Percentiles rank a stretch among this genome's conserved stretches.
phyloP scores from a whole-genome alignment of 345 rosid species.

The Cardamine occulta region DNA sequence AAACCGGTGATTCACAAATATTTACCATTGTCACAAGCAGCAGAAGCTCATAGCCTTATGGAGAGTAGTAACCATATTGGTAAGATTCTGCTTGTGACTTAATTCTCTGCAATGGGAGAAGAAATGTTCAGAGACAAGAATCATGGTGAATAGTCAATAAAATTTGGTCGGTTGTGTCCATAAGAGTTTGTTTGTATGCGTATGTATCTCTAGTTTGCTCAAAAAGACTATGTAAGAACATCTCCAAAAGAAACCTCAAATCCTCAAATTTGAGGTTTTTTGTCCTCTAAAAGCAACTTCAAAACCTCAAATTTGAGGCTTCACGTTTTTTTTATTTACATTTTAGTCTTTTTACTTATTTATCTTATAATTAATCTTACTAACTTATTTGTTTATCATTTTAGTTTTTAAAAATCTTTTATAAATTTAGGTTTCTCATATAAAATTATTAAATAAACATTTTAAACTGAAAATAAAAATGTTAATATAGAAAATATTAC shows the following conservation, averaged over 20 bases:
- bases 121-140: constrained; percentile 1
- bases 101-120: constrained; percentile 24
- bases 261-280: too few relatives aligned
- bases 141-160: constrained; percentile 6
- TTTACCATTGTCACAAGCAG: constrained; percentile 62
- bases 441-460: too few relatives aligned
- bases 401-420: too few relatives aligned
- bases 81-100: constrained; percentile 72
- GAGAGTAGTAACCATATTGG: constrained; percentile 83
- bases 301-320: too few relatives aligned
- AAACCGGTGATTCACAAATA: constrained; percentile 66
- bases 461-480: too few relatives aligned
- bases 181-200: constrained; percentile 13
- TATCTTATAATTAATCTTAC: too few relatives aligned
- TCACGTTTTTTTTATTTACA: too few relatives aligned
- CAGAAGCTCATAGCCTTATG: constrained; percentile 73
- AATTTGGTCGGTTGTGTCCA: constrained; percentile 6
- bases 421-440: too few relatives aligned
- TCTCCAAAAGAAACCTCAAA: too few relatives aligned
- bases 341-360: not conserved
- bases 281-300: too few relatives aligned
- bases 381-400: too few relatives aligned
- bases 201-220: constrained; percentile 16
- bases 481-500: too few relatives aligned
- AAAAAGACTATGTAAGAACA: not conserved